Base-by-base conservation (phyloP, 179 eudicot species). In the Kewa caespitosa region DNA sequence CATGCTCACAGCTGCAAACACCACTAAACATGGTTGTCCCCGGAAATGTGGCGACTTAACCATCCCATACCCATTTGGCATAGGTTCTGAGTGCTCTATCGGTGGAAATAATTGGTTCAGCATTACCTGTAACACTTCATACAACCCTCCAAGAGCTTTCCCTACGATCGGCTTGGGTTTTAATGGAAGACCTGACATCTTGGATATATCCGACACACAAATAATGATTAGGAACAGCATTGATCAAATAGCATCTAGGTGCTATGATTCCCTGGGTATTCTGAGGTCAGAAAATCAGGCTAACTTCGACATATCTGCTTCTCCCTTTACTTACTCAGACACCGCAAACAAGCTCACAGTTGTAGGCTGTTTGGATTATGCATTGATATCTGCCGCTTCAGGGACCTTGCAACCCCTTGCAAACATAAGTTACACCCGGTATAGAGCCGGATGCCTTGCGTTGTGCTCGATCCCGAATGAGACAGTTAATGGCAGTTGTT, bases 361-460 rank as follows among this genome's bases (percentile, higher is more conserved):
- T 37, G 34, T 87, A 20, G 89, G 93, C 18, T 89, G 93, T 34
- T 80, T 84, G 59, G 84, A 83, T 38, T 28, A 61, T 1, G 88
- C 83, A 0, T 7, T 71, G 18, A 11, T 76, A 0, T 0, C 13
- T 15, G 72, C 65, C 3, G 28, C 38, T 1, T 33, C 41, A 10
- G 60, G 70, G 48, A 39, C n/a, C 3, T 25, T 55, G 14, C n/a
- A n/a, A n/a, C n/a, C n/a, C n/a, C n/a, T n/a, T n/a, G 25, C 55
- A 42, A 2, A 32, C 0, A 61, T 30, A 3, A 12, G 22, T 74
- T 69, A 78, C 69, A 72, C 0, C 20, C 18, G 31, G 0, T 65
- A 65, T 46, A 65, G 69, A 9, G 76, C 64, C 25, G 83, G 82
- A 1, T 86, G 89, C 69, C 46, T 75, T 0, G 27, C 87, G 0